Conservation (phyloP, 192 early-diverging fungal genomes). For the Coemansia sp. region DNA sequence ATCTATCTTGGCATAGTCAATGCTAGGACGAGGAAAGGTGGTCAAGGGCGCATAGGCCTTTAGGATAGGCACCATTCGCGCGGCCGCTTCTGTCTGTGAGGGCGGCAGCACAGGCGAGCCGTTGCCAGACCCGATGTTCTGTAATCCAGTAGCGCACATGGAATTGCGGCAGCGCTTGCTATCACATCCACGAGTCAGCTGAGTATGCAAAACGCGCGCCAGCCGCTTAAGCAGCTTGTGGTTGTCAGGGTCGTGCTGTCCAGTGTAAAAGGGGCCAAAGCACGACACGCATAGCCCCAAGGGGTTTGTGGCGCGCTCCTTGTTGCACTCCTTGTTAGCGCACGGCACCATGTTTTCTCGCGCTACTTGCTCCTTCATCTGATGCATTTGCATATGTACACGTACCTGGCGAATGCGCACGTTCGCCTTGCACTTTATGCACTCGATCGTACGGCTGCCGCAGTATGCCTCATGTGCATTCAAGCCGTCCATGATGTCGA, state of each 20-base stretch:
- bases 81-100: constrained; percentile 23
- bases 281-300: constrained; percentile 72
- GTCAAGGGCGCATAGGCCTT: constrained; percentile 34
- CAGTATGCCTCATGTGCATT: constrained; percentile 79
- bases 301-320: constrained; percentile 56
- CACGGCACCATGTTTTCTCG: constrained; percentile 67
- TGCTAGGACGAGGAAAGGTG: not conserved
- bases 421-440: constrained; percentile 68
- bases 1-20: constrained; percentile 36
- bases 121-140: not conserved
- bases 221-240: constrained; percentile 72
- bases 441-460: constrained; percentile 79
- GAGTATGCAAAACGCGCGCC: constrained; percentile 66
- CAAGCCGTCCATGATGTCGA: constrained; percentile 66
- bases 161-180: constrained; percentile 65
- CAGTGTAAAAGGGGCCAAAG: constrained; percentile 79
- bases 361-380: constrained; percentile 45
- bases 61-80: constrained; percentile 30
- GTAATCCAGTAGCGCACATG: constrained; percentile 42
- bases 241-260: constrained; percentile 72
- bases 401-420: constrained; percentile 80
- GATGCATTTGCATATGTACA: constrained; percentile 71
- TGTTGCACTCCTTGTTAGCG: constrained; percentile 69
- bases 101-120: not conserved
- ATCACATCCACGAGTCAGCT: constrained; percentile 78